Evolutionary conservation across 306 rosid species (phyloP), one percentile per base, ranked within the genome.

Genomic region (Fragaria iinumae): DNA sequence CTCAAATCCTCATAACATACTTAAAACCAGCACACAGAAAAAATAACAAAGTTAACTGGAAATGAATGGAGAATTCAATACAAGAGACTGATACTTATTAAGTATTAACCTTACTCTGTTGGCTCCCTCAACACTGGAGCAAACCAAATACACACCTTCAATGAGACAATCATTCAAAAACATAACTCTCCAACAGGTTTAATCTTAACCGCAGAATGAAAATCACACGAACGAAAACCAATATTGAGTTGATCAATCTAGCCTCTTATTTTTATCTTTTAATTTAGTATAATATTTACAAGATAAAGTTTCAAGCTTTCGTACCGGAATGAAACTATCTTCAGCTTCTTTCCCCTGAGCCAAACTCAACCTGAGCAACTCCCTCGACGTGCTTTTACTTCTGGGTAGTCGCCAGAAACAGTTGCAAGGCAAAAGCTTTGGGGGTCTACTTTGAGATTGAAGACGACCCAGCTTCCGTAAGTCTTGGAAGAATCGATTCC

Each of bases 271-370:
- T 60, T 25, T 38, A 5, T 38, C 8, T 41, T 41, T 41, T 7
- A 41, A 6, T 6, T 41, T 25, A 23, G n/a, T 65, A 63, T 17
- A 64, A 18, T 45, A 34, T 21, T 8, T 53, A 56, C 41, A 73
- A 56, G 38, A 56, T 56, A 23, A 14, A 56, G 77, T 49, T 39
- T 21, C 10, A 53, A 72, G 38, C 48, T 66, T 66, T 65, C 38
- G 8, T 84, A 91, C 96, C 91, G 87, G 86, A 79, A 84, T 32
- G 76, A 77, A 88, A 72, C 87, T 83, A 52, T 89, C 93, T 52
- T 87, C 89, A 44, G 96, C 88, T 57, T 87, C 93, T 84, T 86
- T 89, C 20, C 91, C 89, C 21, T 76, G 66, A 71, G 98, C 95
- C 55, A 77, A 82, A 76, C 72, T 64, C 67, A 76, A 80, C 5